These are phyloP conservation scores for Trametes cinnabarina DNA, from an alignment of 768 basidiomycete species.

Conservation along the genomic window DNA sequence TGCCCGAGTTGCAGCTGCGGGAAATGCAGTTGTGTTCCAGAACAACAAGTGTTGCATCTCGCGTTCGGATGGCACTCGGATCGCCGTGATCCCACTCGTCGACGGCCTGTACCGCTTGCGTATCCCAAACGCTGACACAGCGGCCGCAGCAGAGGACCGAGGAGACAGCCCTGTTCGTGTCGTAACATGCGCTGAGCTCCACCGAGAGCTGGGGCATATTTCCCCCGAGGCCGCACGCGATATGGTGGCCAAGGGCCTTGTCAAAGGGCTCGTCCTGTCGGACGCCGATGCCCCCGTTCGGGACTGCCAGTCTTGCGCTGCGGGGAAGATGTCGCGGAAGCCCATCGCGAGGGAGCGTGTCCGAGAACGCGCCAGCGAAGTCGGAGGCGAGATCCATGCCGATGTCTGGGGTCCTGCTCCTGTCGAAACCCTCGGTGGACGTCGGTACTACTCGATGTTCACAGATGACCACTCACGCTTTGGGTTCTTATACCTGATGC, in stretches of 20 bases:
- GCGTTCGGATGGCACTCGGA: too few relatives aligned
- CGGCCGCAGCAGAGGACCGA: too few relatives aligned
- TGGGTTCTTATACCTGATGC: constrained; percentile 31
- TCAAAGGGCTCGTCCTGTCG: constrained; percentile 32
- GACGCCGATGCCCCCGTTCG: constrained; percentile 21
- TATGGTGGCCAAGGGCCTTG: constrained; percentile 30
- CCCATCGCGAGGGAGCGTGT: constrained; percentile 26
- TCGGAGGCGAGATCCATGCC: constrained; percentile 39
- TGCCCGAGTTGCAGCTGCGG: too few relatives aligned
- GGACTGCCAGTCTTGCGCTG: constrained; percentile 43
- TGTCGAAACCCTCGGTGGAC: constrained; percentile 24
- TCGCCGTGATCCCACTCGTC: too few relatives aligned
- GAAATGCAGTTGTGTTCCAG: too few relatives aligned
- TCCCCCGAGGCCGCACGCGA: constrained; percentile 21
- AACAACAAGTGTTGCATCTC: too few relatives aligned
- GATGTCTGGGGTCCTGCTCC: constrained; percentile 49
- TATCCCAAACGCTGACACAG: too few relatives aligned
- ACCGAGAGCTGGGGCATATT: constrained; percentile 37
- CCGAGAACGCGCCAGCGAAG: constrained; percentile 26
- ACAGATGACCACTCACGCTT: constrained; percentile 29
- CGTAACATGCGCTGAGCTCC: constrained; percentile 23
- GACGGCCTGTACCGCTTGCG: too few relatives aligned
- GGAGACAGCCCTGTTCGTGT: too few relatives aligned
- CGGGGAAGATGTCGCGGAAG: constrained; percentile 40
- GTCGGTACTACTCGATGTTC: constrained; percentile 27